Percentiles rank a stretch among this genome's conserved stretches.
These are phyloP conservation scores for Potentilla sterilis DNA, from an alignment of 306 rosid species.

Conservation along the genomic window DNA sequence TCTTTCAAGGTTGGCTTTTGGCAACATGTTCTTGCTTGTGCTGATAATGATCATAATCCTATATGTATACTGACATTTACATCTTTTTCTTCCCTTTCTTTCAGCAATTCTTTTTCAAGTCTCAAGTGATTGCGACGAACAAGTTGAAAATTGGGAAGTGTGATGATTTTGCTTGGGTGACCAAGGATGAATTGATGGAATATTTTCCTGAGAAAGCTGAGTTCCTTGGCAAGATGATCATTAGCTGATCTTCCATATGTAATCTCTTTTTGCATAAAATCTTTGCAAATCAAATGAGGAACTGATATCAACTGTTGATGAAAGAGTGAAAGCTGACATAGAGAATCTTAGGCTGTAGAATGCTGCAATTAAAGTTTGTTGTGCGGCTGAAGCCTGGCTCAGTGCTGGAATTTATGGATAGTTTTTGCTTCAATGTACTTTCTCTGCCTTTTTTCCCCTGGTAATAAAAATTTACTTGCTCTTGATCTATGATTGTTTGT, in stretches of 20 bases:
- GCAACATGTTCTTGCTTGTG: slow-evolving; percentile 15
- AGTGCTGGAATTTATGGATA: neutral
- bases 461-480: neutral
- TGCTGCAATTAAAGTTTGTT: neutral
- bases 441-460: neutral
- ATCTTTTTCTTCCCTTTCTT: slow-evolving; percentile 12
- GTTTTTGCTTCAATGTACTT: neutral
- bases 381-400: neutral
- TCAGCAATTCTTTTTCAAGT: slow-evolving; percentile 85
- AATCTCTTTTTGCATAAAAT: neutral
- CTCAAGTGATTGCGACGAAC: slow-evolving; percentile 80
- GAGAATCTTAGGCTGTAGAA: slow-evolving; percentile 9
- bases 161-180: slow-evolving; percentile 86
- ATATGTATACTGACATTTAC: neutral
- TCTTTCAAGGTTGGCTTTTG: slow-evolving; percentile 55
- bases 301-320: neutral
- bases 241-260: slow-evolving; percentile 48
- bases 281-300: slow-evolving; percentile 8
- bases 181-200: slow-evolving; percentile 80
- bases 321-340: slow-evolving; percentile 13
- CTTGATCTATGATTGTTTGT: neutral
- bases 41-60: neutral
- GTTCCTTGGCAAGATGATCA: slow-evolving; percentile 74
- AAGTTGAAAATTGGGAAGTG: slow-evolving; percentile 52
- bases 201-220: slow-evolving; percentile 79